phyloP scores from a whole-genome alignment of 805 yeast genomes.

The Trichomonascus vanleenenianus region DNA sequence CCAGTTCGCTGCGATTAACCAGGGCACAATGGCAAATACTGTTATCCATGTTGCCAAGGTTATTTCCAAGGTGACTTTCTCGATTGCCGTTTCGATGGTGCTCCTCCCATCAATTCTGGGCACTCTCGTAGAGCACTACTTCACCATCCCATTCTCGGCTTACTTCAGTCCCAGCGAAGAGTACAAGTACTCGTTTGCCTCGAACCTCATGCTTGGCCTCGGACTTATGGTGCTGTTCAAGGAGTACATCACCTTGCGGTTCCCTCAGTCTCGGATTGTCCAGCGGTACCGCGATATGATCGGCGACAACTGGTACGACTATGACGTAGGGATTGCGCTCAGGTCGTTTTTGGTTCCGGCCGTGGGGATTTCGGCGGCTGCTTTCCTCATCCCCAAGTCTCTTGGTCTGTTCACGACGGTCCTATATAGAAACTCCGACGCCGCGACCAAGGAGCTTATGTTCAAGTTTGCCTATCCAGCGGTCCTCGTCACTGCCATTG shows the following conservation, averaged over 20 bases:
- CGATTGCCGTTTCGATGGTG: constrained; percentile 3
- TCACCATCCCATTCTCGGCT: constrained; percentile 1
- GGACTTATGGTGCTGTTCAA: constrained; percentile 12
- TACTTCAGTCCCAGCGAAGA: background rate
- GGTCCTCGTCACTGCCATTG: constrained; percentile 5
- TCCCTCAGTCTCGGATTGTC: constrained; percentile 10
- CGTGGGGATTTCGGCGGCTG: background rate
- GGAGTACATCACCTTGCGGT: constrained; percentile 4
- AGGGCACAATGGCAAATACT: too few relatives aligned
- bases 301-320: constrained; percentile 10
- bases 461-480: constrained; percentile 10
- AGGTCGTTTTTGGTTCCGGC: background rate
- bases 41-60: background rate
- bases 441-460: background rate
- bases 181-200: background rate
- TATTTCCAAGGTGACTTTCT: background rate
- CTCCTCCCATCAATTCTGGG: constrained; percentile 14
- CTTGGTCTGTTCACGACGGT: constrained; percentile 4
- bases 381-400: background rate
- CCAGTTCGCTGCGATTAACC: background rate
- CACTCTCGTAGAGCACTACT: constrained; percentile 14
- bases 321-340: constrained; percentile 6
- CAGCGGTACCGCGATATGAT: constrained; percentile 12
- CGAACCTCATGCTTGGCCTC: constrained; percentile 12
- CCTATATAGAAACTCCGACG: background rate